phyloP scores from a whole-genome alignment of 345 rosid species.

The Lepidium aucheri region DNA sequence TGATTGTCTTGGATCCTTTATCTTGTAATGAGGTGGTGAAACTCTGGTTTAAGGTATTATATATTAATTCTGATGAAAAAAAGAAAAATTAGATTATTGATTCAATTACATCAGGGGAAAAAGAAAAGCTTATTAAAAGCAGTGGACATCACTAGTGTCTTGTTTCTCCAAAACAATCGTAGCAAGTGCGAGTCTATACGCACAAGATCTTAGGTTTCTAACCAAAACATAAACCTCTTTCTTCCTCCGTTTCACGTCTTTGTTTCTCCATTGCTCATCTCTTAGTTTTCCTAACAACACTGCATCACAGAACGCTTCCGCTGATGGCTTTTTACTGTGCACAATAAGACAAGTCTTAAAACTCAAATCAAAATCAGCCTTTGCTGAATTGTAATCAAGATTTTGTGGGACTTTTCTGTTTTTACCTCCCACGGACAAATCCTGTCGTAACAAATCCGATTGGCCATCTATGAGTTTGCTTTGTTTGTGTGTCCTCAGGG shows the following conservation, averaged over 20 bases:
- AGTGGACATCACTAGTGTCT: constrained; percentile 36
- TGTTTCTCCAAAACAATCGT: constrained; percentile 58
- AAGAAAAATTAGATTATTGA: too few relatives aligned
- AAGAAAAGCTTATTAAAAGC: constrained; percentile 21
- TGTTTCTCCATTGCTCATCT: constrained; percentile 61
- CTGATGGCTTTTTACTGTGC: constrained; percentile 62
- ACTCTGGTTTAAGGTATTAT: too few relatives aligned
- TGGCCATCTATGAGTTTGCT: constrained; percentile 57
- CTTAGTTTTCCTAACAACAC: constrained; percentile 51
- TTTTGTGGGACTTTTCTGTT: not conserved
- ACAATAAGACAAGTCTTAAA: not conserved
- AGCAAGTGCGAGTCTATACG: constrained; percentile 77
- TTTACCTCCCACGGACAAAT: constrained; percentile 75
- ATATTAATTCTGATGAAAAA: too few relatives aligned
- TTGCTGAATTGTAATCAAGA: not conserved
- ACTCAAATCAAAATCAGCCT: not conserved
- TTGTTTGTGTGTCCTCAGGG: constrained; percentile 38
- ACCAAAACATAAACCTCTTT: constrained; percentile 69
- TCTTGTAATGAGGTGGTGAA: too few relatives aligned
- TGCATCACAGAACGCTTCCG: constrained; percentile 65
- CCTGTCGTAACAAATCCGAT: constrained; percentile 86
- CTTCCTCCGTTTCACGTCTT: constrained; percentile 39
- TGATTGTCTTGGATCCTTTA: too few relatives aligned
- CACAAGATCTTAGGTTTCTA: constrained; percentile 72
- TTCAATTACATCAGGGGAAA: too few relatives aligned